Percentiles rank a stretch among this genome's conserved stretches.
These are phyloP conservation scores for Aspergillus udagawae DNA, from an alignment of 2,329 filamentous ascomycete species.

Conservation along the genomic window DNA sequence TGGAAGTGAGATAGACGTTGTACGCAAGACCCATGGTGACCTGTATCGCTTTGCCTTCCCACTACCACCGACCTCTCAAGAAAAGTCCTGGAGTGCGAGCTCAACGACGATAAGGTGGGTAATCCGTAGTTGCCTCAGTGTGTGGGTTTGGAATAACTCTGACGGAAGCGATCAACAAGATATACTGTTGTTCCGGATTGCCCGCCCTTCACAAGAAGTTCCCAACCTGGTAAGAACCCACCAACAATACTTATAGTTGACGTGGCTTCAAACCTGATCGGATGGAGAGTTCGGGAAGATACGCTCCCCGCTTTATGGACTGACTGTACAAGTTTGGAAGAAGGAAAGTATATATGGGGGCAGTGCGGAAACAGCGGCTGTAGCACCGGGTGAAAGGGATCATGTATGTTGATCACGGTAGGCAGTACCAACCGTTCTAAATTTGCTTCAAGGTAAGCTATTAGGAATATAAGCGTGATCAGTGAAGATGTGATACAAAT, in stretches of 20 bases:
- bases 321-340: neutral
- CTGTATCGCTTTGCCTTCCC: constrained; percentile 13
- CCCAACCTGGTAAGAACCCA: neutral
- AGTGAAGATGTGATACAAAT: neutral
- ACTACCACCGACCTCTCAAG: constrained; percentile 11
- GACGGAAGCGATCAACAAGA: constrained; percentile 1
- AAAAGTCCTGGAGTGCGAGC: constrained; percentile 19
- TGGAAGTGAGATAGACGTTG: constrained; percentile 83
- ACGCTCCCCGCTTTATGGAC: neutral
- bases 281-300: neutral
- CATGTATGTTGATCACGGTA: neutral
- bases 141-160: neutral
- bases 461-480: neutral
- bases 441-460: neutral
- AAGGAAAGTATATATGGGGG: neutral
- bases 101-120: constrained; percentile 9
- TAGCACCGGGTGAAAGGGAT: neutral
- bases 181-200: neutral
- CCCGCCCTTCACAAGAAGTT: neutral
- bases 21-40: constrained; percentile 77
- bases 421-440: neutral
- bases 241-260: neutral
- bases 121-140: neutral
- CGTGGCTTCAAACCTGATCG: neutral
- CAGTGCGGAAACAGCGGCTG: neutral